Evolutionary conservation across 257 asterid genomes (phyloP).

Genomic region (Solanum habrochaites): DNA sequence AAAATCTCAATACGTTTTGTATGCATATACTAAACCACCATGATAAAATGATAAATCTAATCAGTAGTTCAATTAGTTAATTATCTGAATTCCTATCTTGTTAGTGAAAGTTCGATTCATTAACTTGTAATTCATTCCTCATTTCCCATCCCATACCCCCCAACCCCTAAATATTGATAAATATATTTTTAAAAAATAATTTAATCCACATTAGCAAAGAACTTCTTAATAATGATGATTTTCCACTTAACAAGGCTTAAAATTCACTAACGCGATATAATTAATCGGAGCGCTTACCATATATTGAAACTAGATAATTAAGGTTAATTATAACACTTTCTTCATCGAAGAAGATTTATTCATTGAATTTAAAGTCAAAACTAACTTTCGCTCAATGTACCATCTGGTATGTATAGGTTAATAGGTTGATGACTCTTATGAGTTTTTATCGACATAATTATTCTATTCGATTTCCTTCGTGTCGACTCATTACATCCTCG

Average conservation of each 20-base stretch:
- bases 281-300: not conserved
- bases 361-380: not conserved
- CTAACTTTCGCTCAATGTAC: not conserved
- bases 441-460: not conserved
- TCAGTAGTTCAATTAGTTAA: too few relatives aligned
- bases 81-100: not conserved
- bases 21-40: not conserved
- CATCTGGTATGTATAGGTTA: not conserved
- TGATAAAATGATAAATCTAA: not conserved
- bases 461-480: not conserved
- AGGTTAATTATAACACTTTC: not conserved
- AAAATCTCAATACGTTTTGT: not conserved
- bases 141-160: not conserved
- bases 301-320: not conserved
- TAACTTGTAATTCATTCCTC: not conserved
- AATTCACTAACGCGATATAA: not conserved
- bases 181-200: too few relatives aligned
- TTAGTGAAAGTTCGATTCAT: not conserved
- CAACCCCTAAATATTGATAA: not conserved
- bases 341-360: not conserved
- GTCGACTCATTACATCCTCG: not conserved
- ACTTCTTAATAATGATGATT: not conserved
- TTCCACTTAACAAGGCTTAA: not conserved
- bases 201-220: not conserved
- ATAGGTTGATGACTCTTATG: not conserved